phyloP scores from a whole-genome alignment of 441 rosid genomes.

The Hura crepitans region DNA sequence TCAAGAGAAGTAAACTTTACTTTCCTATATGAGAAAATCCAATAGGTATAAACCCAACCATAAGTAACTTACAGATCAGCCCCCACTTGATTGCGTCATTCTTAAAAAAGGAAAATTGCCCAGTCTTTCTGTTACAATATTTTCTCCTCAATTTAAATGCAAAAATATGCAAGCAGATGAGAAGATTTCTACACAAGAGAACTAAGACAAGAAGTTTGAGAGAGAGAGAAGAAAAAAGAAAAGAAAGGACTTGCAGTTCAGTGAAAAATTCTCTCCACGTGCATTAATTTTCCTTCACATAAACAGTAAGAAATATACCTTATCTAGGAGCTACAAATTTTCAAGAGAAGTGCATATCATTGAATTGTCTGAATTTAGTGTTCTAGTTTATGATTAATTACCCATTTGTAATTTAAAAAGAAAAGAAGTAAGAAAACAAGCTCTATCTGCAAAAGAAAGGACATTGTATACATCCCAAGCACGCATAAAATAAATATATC shows the following conservation, averaged over 20 bases:
- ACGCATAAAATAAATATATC: not conserved
- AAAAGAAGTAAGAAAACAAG: not conserved
- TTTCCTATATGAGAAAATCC: not conserved
- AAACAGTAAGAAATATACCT: not conserved
- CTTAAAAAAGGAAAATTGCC: not conserved
- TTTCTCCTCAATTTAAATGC: not conserved
- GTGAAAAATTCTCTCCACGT: not conserved
- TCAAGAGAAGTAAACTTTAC: conserved; percentile 1
- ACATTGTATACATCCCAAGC: not conserved
- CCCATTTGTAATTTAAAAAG: too few relatives aligned
- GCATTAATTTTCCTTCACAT: not conserved
- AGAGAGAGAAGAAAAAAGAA: not conserved
- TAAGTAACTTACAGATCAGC: not conserved
- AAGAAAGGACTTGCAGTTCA: not conserved
- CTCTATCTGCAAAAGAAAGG: not conserved
- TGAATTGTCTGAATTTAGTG: not conserved
- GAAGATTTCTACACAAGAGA: not conserved
- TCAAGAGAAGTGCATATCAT: not conserved
- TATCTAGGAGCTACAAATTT: not conserved
- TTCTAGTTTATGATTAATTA: not conserved
- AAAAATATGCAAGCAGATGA: not conserved
- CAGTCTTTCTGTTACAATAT: not conserved
- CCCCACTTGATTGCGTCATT: not conserved
- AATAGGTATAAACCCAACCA: not conserved
- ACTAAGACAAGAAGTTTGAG: not conserved